phyloP scores from a whole-genome alignment of 352 stramenopile species.

The Globisporangium takayamanum region DNA sequence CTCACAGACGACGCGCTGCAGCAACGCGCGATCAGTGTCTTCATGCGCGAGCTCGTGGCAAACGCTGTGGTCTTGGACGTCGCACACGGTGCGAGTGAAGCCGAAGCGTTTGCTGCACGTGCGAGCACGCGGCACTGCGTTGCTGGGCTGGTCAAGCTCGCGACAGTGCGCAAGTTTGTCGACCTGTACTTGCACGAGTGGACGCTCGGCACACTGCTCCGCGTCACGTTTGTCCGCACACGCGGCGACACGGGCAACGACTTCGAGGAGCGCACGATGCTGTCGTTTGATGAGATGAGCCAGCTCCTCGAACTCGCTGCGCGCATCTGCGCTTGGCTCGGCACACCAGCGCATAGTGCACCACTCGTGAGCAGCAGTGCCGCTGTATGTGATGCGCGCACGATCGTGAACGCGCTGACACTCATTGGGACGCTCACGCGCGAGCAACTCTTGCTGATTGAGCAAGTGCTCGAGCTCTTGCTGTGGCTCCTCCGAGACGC shows the following conservation, averaged over 20 bases:
- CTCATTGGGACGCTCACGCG: constrained; percentile 16
- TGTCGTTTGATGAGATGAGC: constrained; percentile 24
- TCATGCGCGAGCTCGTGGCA: constrained; percentile 42
- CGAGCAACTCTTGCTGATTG: constrained; percentile 14
- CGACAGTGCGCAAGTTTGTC: constrained; percentile 32
- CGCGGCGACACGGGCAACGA: constrained; percentile 29
- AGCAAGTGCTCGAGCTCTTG: constrained; percentile 25
- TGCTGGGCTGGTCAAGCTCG: constrained; percentile 31
- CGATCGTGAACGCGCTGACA: constrained; percentile 19
- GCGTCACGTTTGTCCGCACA: constrained; percentile 29
- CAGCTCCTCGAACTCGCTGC: constrained; percentile 26
- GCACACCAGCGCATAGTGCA: neutral
- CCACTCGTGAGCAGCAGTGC: no score
- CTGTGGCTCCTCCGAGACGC: constrained; percentile 21
- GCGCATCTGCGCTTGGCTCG: constrained; percentile 12
- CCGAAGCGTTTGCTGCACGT: constrained; percentile 2
- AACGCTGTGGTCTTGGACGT: constrained; percentile 9
- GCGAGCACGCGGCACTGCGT: constrained; percentile 23
- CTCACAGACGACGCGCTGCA: constrained; percentile 43
- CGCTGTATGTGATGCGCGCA: constrained; percentile 15
- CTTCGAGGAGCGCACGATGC: constrained; percentile 30
- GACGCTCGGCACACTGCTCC: constrained; percentile 38
- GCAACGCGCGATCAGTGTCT: constrained; percentile 37
- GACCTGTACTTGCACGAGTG: constrained; percentile 44
- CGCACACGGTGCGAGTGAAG: constrained; percentile 10